Conservation (phyloP, 1,284 basidiomycete species). For the Trametes versicolor region DNA sequence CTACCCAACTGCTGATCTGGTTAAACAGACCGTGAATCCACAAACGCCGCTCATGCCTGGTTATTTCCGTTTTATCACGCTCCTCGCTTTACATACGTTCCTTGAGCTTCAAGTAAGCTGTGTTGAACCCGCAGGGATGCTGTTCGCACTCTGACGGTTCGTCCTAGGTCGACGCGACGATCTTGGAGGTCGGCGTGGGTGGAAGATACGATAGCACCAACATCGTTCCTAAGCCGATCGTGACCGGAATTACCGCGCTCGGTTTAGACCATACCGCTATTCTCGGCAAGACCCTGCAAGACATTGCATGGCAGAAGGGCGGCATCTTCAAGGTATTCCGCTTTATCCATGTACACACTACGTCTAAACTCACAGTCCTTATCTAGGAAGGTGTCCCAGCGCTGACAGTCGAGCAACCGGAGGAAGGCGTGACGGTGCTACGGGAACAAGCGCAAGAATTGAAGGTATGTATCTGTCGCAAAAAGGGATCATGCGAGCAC, state of each 20-base stretch:
- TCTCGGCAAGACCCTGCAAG: slow-evolving; percentile 88
- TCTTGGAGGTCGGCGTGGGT: slow-evolving; percentile 98
- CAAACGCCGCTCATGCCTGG: slow-evolving; percentile 81
- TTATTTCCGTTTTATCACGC: slow-evolving; percentile 95
- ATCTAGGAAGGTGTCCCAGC: slow-evolving; percentile 84
- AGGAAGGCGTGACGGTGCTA: slow-evolving; percentile 76
- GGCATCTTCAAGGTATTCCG: slow-evolving; percentile 90
- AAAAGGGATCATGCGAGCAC: not conserved
- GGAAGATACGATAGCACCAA: slow-evolving; percentile 97
- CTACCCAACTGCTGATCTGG: slow-evolving; percentile 8
- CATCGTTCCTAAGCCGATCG: slow-evolving; percentile 89
- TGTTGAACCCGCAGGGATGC: not conserved
- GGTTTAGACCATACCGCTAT: slow-evolving; percentile 95
- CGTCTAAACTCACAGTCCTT: not conserved
- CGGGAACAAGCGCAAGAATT: slow-evolving; percentile 71
- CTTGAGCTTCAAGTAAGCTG: slow-evolving; percentile 70
- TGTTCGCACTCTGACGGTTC: slow-evolving; percentile 13
- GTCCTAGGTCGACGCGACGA: slow-evolving; percentile 80
- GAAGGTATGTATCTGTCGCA: slow-evolving; percentile 54
- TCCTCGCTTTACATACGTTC: slow-evolving; percentile 94
- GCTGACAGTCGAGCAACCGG: slow-evolving; percentile 82
- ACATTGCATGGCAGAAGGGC: slow-evolving; percentile 96
- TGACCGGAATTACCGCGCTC: slow-evolving; percentile 90
- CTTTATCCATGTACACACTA: not conserved
- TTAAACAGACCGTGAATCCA: slow-evolving; percentile 59